These are phyloP conservation scores for Cephalotrichum gorgonifer DNA, from an alignment of 2,329 filamentous ascomycete genomes.

Conservation along the genomic window DNA sequence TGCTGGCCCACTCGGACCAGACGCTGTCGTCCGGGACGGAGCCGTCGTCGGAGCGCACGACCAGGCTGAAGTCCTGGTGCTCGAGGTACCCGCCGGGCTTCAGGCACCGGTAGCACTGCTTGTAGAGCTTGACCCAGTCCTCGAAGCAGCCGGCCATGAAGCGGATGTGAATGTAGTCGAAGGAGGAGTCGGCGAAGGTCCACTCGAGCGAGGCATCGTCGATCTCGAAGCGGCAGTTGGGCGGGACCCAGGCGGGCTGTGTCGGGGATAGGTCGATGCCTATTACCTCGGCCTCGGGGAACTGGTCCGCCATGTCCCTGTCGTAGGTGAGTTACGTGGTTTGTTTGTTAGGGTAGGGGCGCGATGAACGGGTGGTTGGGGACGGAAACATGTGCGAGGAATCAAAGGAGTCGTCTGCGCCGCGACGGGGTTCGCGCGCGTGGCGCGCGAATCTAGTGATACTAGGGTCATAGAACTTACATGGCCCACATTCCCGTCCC, in stretches of 20 bases:
- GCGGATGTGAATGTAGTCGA: slow-evolving; percentile 19
- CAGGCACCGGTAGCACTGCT: slow-evolving; percentile 25
- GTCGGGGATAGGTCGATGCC: slow-evolving; percentile 50
- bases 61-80: slow-evolving; percentile 9
- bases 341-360: background rate
- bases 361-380: too few species aligned
- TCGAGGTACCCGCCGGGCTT: slow-evolving; percentile 23
- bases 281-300: slow-evolving; percentile 21
- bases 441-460: too few species aligned
- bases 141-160: slow-evolving; percentile 15
- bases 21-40: slow-evolving; percentile 8
- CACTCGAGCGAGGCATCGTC: slow-evolving; percentile 49
- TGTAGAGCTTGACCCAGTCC: slow-evolving; percentile 20
- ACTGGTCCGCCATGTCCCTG: slow-evolving; percentile 33
- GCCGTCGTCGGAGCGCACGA: slow-evolving; percentile 14
- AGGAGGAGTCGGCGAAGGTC: slow-evolving; percentile 28
- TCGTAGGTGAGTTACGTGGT: too few species aligned
- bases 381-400: background rate
- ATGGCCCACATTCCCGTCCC: slow-evolving; percentile 45
- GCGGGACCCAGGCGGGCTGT: slow-evolving; percentile 46
- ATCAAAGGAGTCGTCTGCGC: background rate
- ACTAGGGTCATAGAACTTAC: slow-evolving; percentile 25
- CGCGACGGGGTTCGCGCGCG: background rate
- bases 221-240: slow-evolving; percentile 54
- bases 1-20: slow-evolving; percentile 11